Percentiles rank a stretch among this genome's conserved stretches.
phyloP scores from a whole-genome alignment of 495 filamentous ascomycete genomes.

The Hypomontagnella monticulosa region DNA sequence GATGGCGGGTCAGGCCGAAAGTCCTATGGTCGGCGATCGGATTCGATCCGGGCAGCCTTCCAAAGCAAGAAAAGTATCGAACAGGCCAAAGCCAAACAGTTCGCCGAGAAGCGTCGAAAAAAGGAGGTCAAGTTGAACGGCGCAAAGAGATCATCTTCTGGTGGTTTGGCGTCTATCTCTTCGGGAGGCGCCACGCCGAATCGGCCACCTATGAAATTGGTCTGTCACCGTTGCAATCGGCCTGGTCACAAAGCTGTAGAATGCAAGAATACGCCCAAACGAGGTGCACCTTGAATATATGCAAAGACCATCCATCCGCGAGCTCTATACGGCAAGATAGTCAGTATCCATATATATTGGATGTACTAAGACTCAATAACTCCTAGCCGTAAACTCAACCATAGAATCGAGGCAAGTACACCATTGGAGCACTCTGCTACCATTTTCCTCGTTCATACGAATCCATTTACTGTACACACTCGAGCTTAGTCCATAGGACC shows the following conservation, averaged over 20 bases:
- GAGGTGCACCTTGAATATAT: constrained; percentile 34
- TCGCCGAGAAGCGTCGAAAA: constrained; percentile 63
- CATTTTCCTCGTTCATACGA: constrained; percentile 9
- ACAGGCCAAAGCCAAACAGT: constrained; percentile 51
- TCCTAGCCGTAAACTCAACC: constrained; percentile 9
- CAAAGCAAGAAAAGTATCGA: constrained; percentile 49
- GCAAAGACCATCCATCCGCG: constrained; percentile 11
- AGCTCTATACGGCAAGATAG: constrained; percentile 2
- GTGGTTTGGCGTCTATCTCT: constrained; percentile 45
- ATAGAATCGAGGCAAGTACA: constrained; percentile 12
- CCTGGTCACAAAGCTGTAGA: constrained; percentile 43
- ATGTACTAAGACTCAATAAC: constrained; percentile 18
- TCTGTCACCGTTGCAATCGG: constrained; percentile 44
- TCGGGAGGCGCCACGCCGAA: constrained; percentile 37
- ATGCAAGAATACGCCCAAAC: constrained; percentile 36
- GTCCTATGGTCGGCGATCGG: constrained; percentile 31
- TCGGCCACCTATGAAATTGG: constrained; percentile 27
- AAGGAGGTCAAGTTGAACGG: constrained; percentile 68
- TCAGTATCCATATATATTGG: too few relatives aligned
- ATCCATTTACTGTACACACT: constrained; percentile 2
- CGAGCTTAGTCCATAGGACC: background rate
- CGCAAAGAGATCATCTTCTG: constrained; percentile 60
- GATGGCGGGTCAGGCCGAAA: constrained; percentile 22
- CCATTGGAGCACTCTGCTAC: background rate
- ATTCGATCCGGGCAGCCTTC: constrained; percentile 15